Percentiles rank a stretch among this genome's conserved stretches.
These are phyloP conservation scores for Kodamaea alishanica DNA, from an alignment of 1,139 yeast species.

Conservation along the genomic window DNA sequence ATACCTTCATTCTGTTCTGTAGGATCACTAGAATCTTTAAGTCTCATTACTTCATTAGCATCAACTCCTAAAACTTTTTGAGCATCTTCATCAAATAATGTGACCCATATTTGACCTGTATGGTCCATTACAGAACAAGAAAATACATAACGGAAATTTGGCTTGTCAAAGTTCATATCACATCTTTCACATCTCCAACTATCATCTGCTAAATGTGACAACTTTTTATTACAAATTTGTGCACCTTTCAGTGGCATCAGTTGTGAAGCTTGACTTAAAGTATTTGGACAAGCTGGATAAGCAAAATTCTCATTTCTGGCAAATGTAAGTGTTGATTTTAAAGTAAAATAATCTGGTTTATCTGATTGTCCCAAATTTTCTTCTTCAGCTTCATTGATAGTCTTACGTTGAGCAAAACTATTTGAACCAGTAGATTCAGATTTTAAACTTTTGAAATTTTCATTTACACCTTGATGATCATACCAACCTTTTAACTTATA, in stretches of 20 bases:
- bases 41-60: slow-evolving; percentile 62
- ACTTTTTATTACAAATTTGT: slow-evolving; percentile 75
- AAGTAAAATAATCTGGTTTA: slow-evolving; percentile 71
- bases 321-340: slow-evolving; percentile 71
- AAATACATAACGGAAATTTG: slow-evolving; percentile 75
- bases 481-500: slow-evolving; percentile 92
- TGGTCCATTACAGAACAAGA: slow-evolving; percentile 70
- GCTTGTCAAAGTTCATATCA: slow-evolving; percentile 61
- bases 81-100: slow-evolving; percentile 85
- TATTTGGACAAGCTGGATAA: slow-evolving; percentile 83
- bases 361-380: slow-evolving; percentile 69
- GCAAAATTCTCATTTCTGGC: slow-evolving; percentile 72
- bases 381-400: slow-evolving; percentile 63
- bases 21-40: slow-evolving; percentile 46
- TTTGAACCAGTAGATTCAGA: slow-evolving; percentile 30
- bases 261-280: slow-evolving; percentile 21
- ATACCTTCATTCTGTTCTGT: slow-evolving; percentile 47
- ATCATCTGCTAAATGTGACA: slow-evolving; percentile 59
- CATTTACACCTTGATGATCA: slow-evolving; percentile 68
- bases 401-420: slow-evolving; percentile 50
- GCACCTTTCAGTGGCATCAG: slow-evolving; percentile 12
- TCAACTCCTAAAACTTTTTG: slow-evolving; percentile 58
- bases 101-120: slow-evolving; percentile 82
- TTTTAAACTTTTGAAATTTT: slow-evolving; percentile 61
- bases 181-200: slow-evolving; percentile 93